phyloP scores from a whole-genome alignment of 2,329 filamentous ascomycete species.

The Fusarium kyushuense region DNA sequence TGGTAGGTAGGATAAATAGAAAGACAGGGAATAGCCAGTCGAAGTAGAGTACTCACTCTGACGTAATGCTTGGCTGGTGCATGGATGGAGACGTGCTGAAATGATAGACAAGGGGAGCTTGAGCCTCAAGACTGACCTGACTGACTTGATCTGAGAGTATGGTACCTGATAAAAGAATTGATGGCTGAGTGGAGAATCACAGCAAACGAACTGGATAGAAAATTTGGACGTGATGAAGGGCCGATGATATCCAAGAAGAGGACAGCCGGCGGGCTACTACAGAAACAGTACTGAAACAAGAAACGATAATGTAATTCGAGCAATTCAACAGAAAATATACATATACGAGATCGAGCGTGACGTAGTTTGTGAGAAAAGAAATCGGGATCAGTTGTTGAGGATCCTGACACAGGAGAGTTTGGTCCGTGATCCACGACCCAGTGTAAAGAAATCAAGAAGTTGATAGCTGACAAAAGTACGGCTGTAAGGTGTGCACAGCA shows the following conservation, averaged over 20 bases:
- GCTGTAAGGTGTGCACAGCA: constrained; percentile 16
- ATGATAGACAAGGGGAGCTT: constrained; percentile 31
- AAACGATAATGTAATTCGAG: constrained; percentile 1
- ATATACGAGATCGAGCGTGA: constrained; percentile 35
- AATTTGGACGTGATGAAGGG: constrained; percentile 27
- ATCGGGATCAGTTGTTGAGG: constrained; percentile 29
- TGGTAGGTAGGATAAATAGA: constrained; percentile 17
- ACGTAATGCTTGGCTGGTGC: constrained; percentile 42
- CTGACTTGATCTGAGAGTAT: not conserved
- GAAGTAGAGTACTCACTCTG: constrained; percentile 35
- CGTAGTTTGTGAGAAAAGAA: constrained; percentile 37
- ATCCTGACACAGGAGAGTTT: constrained; percentile 45
- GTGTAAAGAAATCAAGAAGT: constrained; percentile 10
- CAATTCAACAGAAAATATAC: constrained; percentile 21
- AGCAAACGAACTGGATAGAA: constrained; percentile 4
- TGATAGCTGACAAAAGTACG: constrained; percentile 19
- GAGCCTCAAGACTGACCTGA: constrained; percentile 27
- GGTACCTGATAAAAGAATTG: constrained; percentile 34
- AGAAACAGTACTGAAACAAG: constrained; percentile 15
- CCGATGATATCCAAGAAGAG: constrained; percentile 18
- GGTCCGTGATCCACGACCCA: constrained; percentile 42
- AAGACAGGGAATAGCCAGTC: constrained; percentile 41
- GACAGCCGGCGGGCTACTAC: not conserved
- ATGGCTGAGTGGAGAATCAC: constrained; percentile 30
- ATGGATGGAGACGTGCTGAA: constrained; percentile 7